Evolutionary conservation across 1,284 basidiomycete species (phyloP), one percentile per base, ranked within the genome.

Genomic region (Apiotrichum montevideense): DNA sequence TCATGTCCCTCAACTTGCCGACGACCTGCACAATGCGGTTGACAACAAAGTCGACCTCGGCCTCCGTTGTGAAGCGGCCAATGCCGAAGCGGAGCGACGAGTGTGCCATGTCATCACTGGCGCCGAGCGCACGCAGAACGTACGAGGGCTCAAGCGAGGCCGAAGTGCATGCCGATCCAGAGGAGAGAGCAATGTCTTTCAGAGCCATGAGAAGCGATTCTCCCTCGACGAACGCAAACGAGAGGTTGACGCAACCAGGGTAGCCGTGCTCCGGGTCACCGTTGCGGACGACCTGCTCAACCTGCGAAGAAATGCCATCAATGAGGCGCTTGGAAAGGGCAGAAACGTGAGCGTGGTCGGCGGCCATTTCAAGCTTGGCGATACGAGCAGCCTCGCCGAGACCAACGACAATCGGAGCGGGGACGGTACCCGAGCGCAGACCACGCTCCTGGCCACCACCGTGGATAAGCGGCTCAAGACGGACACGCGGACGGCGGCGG

Each of bases 371-470:
- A 65, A 83, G 79, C 76, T 87, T 87, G 11, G 94, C 93, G 67
- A 99, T 83, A 56, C 93, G 84, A 52, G 92, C 92, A 32, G 96
- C 95, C 78, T 97, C 96, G 14, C 96, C 96, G 44, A 99, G 80
- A 10, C 96, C 96, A 35, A 97, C 94, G 8, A 87, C 87, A 56
- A 98, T 80, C 3, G 88, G 82, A n/a, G 93, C 86, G 2, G 96
- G 85, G 3, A 99, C 81, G 0, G 96, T 99, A 32, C 96, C 96
- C 65, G 90, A 94, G 57, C 96, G 81, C 66, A 99, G 77, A 8
- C 96, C 96, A 63, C 96, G 85, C 79, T 99, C 96, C 78, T 99
- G 96, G 6, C 96, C 96, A 71, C 96, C 96, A 58, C 96, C 96
- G 65, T 85, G 93, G 62, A 99, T 82, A 67, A 98, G 87, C 1